Base-by-base conservation (phyloP, 2,329 filamentous ascomycete species). In the Xylariaceae sp. region DNA sequence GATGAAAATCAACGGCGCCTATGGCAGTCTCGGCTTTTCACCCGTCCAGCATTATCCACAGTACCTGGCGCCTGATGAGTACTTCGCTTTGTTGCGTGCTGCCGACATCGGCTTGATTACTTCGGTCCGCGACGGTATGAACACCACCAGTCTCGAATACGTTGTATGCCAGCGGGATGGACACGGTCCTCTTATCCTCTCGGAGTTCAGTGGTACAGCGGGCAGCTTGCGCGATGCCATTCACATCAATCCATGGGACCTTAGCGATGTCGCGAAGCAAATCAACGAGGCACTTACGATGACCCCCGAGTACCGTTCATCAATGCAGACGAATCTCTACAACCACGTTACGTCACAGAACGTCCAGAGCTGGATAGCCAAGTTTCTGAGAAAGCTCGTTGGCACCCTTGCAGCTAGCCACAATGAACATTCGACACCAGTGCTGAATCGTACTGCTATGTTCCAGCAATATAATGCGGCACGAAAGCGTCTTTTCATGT, bases 231-330 rank as follows among this genome's bases (percentile, higher is more conserved):
- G 79, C 47, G 85, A 87, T 57, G 91, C 91, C 24, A 89, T 95
- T 47, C 89, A 95, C 64, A 95, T 97, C 71, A 97, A 97, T 66
- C 91, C 91, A 1, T 97, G 90, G 89, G 89, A 96, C 61, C 75
- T 91, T 41, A 81, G 77, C 19, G 87, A 87, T 28, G 90, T 95
- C 12, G 90, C 90, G 4, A 79, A 84, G 39, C 82, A 89, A 50
- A 90, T 97, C 61, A 79, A 95, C 57, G 69, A 81, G 39, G 91
- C 89, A 4, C 73, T 97, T 44, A 84, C 78, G 19, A 91, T 95
- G 86, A 69, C 80, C 0, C 64, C 73, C 2, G 75, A 80, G 9
- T 74, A 82, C 53, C 85, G 85, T 48, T 66, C 74, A 52, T 68
- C 73, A 17, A 85, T 89, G 69, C 88, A 95, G 58, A 62, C 73